Evolutionary conservation across 116 monocot genomes (phyloP).

Genomic region (Posidonia oceanica): DNA sequence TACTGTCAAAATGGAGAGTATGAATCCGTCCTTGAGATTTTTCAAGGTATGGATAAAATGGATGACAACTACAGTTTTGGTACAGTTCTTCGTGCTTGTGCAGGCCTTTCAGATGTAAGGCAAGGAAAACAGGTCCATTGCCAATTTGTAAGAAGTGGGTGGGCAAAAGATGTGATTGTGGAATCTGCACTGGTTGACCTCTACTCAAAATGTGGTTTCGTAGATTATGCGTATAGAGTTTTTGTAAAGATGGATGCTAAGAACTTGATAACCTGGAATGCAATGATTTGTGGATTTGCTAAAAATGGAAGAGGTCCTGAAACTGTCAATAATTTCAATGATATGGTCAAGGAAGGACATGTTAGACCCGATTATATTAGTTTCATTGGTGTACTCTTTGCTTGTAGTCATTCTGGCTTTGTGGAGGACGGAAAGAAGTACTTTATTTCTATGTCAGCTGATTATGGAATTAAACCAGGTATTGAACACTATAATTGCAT

Average conservation of each 20-base stretch:
- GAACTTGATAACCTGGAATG: constrained; percentile 31
- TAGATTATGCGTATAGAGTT: constrained; percentile 39
- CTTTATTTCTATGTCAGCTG: constrained; percentile 37
- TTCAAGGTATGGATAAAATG: constrained; percentile 31
- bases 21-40: constrained; percentile 22
- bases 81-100: constrained; percentile 66
- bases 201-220: constrained; percentile 63
- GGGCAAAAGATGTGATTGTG: constrained; percentile 35
- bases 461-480: constrained; percentile 38
- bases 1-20: constrained; percentile 58
- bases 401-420: constrained; percentile 63
- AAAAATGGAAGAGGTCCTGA: constrained; percentile 21
- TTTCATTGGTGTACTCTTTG: constrained; percentile 68
- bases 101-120: constrained; percentile 33
- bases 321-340: constrained; percentile 27
- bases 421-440: constrained; percentile 46
- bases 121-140: constrained; percentile 63
- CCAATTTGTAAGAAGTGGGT: constrained; percentile 33
- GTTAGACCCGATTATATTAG: constrained; percentile 51
- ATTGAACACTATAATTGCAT: constrained; percentile 76
- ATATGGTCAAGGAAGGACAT: constrained; percentile 41
- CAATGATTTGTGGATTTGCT: constrained; percentile 27
- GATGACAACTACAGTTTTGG: constrained; percentile 43
- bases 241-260: constrained; percentile 23
- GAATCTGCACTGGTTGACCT: constrained; percentile 74